phyloP scores from a whole-genome alignment of 2,329 filamentous ascomycete genomes.

The Coleophoma cylindrospora region DNA sequence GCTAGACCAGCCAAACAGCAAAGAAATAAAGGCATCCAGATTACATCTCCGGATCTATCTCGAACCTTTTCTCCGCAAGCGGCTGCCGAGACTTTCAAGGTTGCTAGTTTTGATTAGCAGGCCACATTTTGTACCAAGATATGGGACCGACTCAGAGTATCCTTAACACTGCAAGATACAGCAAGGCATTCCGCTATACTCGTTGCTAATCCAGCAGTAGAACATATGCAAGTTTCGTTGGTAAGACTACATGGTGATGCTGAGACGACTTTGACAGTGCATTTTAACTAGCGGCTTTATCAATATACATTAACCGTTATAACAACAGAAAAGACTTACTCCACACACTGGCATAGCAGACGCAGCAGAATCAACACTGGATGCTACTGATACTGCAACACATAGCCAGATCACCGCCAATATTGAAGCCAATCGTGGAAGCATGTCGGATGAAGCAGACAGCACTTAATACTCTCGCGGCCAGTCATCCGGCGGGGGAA shows the following conservation, averaged over 20 bases:
- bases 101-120: neutral
- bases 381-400: no score
- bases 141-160: conserved; percentile 26
- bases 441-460: no score
- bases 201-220: conserved; percentile 25
- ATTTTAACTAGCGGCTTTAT: conserved; percentile 6
- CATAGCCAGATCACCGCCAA: no score
- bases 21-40: conserved; percentile 15
- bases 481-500: no score
- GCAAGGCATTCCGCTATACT: conserved; percentile 29
- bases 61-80: neutral
- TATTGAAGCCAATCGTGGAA: no score
- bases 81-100: neutral
- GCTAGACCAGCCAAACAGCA: conserved; percentile 23
- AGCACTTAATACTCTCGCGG: no score
- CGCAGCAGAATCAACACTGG: neutral
- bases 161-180: conserved; percentile 29
- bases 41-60: neutral
- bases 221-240: conserved; percentile 34
- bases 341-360: conserved; percentile 4
- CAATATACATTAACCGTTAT: no score
- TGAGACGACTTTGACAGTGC: conserved; percentile 7
- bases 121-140: no score
- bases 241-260: conserved; percentile 31
- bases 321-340: conserved; percentile 1